A percentile compares a stretch with the other conserved stretches of the same genome.
Evolutionary conservation across 1,284 basidiomycete species (phyloP).

Genomic region (Apiotrichum domesticum): DNA sequence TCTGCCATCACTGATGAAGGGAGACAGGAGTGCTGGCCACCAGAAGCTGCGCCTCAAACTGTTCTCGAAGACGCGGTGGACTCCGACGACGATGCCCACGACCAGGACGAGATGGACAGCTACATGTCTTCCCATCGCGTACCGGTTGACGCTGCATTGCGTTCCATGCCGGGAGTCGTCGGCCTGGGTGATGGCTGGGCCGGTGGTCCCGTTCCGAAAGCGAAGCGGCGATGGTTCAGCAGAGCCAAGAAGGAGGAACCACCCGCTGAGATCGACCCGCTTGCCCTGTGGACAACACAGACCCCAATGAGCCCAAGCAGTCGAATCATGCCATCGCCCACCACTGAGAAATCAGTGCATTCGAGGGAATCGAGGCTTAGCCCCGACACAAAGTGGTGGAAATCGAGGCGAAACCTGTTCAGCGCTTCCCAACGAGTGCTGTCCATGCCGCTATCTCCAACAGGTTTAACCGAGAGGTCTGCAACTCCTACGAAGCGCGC

Average conservation of each 20-base stretch:
- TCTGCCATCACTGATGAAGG: not conserved
- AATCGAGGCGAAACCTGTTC: conserved; percentile 14
- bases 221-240: conserved; percentile 11
- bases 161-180: conserved; percentile 34
- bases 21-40: not conserved
- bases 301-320: not conserved
- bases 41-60: not conserved
- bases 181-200: conserved; percentile 42
- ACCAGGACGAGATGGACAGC: conserved; percentile 16
- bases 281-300: conserved; percentile 8
- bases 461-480: not conserved
- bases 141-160: conserved; percentile 22
- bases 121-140: conserved; percentile 16
- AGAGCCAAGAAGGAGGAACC: conserved; percentile 3
- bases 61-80: not conserved
- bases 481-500: not conserved
- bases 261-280: conserved; percentile 9
- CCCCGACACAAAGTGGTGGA: conserved; percentile 18
- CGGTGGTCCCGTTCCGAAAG: conserved; percentile 18
- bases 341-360: not conserved
- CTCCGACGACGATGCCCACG: conserved; percentile 4
- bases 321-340: not conserved
- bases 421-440: conserved; percentile 5
- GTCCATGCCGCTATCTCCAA: not conserved
- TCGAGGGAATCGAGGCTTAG: not conserved